A percentile compares a stretch with the other conserved stretches of the same genome.
phyloP scores from a whole-genome alignment of 2,329 filamentous ascomycete species.

The Ceratocystis smalleyi region DNA sequence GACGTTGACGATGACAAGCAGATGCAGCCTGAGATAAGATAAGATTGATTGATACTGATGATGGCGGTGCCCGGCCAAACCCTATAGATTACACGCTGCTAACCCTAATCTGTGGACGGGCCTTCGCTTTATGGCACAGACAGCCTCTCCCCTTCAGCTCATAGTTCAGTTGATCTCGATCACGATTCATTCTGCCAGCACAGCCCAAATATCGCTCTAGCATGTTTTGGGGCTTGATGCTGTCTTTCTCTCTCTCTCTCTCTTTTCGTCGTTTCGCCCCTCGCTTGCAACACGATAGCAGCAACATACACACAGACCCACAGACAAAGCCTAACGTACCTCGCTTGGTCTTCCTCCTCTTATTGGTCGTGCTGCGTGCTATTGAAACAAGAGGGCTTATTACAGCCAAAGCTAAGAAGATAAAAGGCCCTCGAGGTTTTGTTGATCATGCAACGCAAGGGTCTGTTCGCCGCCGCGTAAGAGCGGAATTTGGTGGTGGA shows the following conservation, averaged over 20 bases:
- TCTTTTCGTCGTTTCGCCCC: neutral
- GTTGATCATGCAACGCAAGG: conserved; percentile 5
- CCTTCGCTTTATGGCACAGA: no score
- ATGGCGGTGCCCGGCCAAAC: no score
- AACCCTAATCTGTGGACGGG: no score
- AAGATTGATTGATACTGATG: neutral
- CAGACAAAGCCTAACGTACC: neutral
- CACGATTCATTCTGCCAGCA: no score
- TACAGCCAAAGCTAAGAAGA: neutral
- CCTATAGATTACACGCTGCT: no score
- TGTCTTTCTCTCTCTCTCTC: neutral
- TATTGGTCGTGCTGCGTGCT: neutral
- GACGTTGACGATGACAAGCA: neutral
- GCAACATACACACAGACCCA: neutral
- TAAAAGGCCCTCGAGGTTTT: neutral
- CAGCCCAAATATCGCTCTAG: no score
- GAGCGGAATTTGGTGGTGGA: neutral
- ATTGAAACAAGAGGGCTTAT: neutral
- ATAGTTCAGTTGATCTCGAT: no score
- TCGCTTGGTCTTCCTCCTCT: neutral
- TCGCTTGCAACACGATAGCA: neutral
- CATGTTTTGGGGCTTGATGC: neutral
- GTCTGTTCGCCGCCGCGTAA: conserved; percentile 3
- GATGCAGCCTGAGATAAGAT: neutral
- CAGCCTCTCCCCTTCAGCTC: no score